Conservation (phyloP, 495 filamentous ascomycete species). For the Paragyromitra xinjiangensis region DNA sequence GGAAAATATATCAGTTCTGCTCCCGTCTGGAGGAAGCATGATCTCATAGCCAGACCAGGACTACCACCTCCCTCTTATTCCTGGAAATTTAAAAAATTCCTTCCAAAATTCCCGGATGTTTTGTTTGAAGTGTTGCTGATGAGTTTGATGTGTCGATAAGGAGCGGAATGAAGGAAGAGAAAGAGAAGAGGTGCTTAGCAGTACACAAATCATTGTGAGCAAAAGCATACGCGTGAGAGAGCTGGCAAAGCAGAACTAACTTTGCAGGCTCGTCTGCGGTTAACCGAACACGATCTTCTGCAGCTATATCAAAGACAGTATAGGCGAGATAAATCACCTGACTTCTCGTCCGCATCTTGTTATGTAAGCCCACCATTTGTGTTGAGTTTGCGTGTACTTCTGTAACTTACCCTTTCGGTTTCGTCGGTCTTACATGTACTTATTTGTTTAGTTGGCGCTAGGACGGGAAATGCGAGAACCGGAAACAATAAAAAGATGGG, state of each 20-base stretch:
- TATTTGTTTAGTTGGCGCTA: not conserved
- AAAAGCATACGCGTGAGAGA: slow-evolving; percentile 35
- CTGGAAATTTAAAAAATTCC: slow-evolving; percentile 4
- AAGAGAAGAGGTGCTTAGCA: slow-evolving; percentile 16
- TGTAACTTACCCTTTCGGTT: not conserved
- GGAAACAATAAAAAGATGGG: not conserved
- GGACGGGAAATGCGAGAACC: not conserved
- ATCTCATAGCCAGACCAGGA: not conserved
- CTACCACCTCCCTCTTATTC: not conserved
- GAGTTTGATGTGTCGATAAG: slow-evolving; percentile 25
- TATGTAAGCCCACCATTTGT: slow-evolving; percentile 28
- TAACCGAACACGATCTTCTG: slow-evolving; percentile 40
- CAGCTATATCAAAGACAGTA: slow-evolving; percentile 44
- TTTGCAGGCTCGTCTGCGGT: slow-evolving; percentile 36
- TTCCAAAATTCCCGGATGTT: not conserved
- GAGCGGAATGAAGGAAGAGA: slow-evolving; percentile 24
- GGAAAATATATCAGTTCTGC: slow-evolving; percentile 17
- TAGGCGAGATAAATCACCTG: slow-evolving; percentile 48
- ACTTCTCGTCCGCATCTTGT: slow-evolving; percentile 13
- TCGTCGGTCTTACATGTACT: slow-evolving; percentile 14
- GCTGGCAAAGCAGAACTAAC: slow-evolving; percentile 50
- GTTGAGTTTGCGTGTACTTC: not conserved
- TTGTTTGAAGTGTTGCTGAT: slow-evolving; percentile 7
- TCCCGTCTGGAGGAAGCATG: not conserved
- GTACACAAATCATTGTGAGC: slow-evolving; percentile 20